These are phyloP conservation scores for Cydonia oblonga DNA, from an alignment of 331 rosid genomes.

Conservation along the genomic window DNA sequence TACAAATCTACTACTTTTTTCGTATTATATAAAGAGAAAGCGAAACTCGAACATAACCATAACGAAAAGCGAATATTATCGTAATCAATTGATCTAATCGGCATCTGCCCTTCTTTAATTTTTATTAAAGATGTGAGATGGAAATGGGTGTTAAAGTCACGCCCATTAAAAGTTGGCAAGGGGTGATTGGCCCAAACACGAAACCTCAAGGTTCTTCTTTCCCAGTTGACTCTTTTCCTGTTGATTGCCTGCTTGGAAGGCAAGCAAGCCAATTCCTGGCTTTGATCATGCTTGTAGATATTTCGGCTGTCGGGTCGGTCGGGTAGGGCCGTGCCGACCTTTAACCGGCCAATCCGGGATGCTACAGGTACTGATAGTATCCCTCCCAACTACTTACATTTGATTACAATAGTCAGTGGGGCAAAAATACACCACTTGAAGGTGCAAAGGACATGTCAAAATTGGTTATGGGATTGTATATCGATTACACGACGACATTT, in stretches of 20 bases:
- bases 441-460: background rate
- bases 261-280: background rate
- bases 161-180: background rate
- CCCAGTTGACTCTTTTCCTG: background rate
- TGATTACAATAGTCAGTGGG: background rate
- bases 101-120: too few species aligned
- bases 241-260: constrained; percentile 13
- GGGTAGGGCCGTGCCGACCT: background rate
- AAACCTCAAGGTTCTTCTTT: background rate
- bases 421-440: too few species aligned
- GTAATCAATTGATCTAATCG: too few species aligned
- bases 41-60: too few species aligned
- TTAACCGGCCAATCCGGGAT: background rate
- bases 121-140: too few species aligned
- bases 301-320: background rate
- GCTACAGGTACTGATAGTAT: too few species aligned
- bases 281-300: background rate
- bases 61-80: too few species aligned
- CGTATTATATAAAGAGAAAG: too few species aligned
- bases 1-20: too few species aligned
- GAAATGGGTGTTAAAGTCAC: background rate
- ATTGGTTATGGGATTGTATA: background rate
- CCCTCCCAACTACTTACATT: too few species aligned
- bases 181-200: background rate
- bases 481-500: background rate